These are phyloP conservation scores for Phytophthora ramorum DNA, from an alignment of 352 stramenopile species.

Conservation along the genomic window DNA sequence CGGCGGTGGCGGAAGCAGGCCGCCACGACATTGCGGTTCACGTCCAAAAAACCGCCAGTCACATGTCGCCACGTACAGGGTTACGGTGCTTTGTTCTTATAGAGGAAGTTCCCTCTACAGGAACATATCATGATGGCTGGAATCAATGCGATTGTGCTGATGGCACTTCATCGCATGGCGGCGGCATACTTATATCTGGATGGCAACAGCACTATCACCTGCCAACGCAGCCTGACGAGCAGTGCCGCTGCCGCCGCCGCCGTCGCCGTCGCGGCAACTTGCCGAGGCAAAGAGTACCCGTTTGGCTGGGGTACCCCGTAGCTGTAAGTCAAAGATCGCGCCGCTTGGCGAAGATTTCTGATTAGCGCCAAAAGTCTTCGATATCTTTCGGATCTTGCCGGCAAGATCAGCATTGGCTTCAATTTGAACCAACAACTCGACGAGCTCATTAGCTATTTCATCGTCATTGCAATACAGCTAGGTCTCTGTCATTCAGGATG, in stretches of 20 bases:
- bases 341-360: slow-evolving; percentile 19
- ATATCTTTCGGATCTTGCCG: slow-evolving; percentile 30
- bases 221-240: background rate
- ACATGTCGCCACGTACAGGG: slow-evolving; percentile 46
- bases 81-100: slow-evolving; percentile 37
- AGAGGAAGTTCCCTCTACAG: slow-evolving; percentile 32
- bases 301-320: background rate
- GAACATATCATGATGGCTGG: slow-evolving; percentile 1
- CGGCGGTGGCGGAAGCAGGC: background rate
- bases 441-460: background rate
- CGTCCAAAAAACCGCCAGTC: slow-evolving; percentile 42
- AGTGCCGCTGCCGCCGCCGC: too few species aligned
- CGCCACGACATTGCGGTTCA: slow-evolving; percentile 1
- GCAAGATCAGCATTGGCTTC: slow-evolving; percentile 6
- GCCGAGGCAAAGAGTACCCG: too few species aligned
- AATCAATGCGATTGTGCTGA: slow-evolving; percentile 11
- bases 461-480: background rate
- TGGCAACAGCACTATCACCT: background rate
- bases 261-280: too few species aligned
- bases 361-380: slow-evolving; percentile 12
- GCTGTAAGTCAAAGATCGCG: slow-evolving; percentile 26
- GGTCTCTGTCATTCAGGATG: too few species aligned
- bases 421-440: background rate
- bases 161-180: slow-evolving; percentile 1
- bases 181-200: background rate